Evolutionary conservation across 2,329 filamentous ascomycete genomes (phyloP), one percentile per base, ranked within the genome.

Genomic region (Delphinella strobiligena): DNA sequence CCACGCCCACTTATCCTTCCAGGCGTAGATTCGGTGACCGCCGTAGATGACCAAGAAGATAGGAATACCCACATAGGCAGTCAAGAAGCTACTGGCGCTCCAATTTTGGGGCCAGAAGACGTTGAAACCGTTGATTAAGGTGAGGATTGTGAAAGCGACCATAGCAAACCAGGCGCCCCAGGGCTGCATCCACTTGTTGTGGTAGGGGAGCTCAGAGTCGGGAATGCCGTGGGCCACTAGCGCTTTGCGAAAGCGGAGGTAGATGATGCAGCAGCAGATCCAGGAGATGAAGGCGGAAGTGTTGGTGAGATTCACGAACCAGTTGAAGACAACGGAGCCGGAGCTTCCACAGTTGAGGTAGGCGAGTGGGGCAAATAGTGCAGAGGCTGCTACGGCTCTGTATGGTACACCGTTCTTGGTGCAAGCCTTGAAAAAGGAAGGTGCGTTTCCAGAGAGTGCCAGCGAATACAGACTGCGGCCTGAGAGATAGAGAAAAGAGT

Each of bases 101-200:
- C 78, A 89, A 19, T 77, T 66, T 5, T 66, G 61, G 0, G 75
- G 73, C 55, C 80, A 80, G 55, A 89, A 88, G 11, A 81, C 72
- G 27, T 78, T 72, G 59, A 87, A 89, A 1, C 82, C 83, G 50
- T 85, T 85, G 49, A 83, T 78, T 3, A 88, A 59, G 1, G 71
- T 74, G n/a, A 88, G 64, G 18, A 84, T 60, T 3, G 58, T 54
- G 38, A 85, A 70, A 17, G 75, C 53, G 12, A 71, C 54, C 1
- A 85, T 68, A 8, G 71, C 68, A 39, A 72, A 60, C 51, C 69
- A 84, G 0, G 80, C 72, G 2, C 74, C 75, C 52, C 79, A 86
- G 0, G 82, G 75, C 49, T 78, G 75, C 4, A 77, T 48, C 16
- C 52, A 52, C 11, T 67, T 72, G n/a, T 67, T 72, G 19, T 58